Evolutionary conservation across 768 basidiomycete species (phyloP), one percentile per base, ranked within the genome.

Genomic region (Mycena galericulata): DNA sequence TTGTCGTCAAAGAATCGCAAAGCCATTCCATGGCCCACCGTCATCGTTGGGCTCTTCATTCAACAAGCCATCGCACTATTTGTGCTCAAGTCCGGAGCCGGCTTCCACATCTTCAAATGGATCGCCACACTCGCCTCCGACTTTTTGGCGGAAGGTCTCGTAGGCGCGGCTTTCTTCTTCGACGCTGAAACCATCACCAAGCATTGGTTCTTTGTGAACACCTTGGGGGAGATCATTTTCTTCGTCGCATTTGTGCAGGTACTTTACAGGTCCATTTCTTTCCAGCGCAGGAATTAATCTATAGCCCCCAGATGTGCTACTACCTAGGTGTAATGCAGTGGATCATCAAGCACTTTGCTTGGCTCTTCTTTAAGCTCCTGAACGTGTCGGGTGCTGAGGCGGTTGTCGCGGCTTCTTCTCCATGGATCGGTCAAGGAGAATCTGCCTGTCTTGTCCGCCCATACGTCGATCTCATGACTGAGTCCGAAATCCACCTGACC

Each of bases 321-420:
- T 92, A 96, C 68, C 78, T 94, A 60, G 93, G 95, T 55, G 92
- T 94, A 34, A 96, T 97, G 94, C 94, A 96, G 83, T 97, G 96
- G 95, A 79, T 97, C 74, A 89, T 97, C 79, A 88, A 87, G 74
- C 84, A 94, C 77, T 96, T 97, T 75, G 96, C 95, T 4, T 95
- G 93, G 94, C 87, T 97, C 82, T 97, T 97, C 87, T 95, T 94
- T 84, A 96, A 95, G 79, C 80, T 93, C 58, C 87, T 97, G 89
- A 90, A 93, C 70, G 88, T 97, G 36, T 96, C 96, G n/a, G 96
- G 96, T 65, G 96, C 95, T 4, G 96, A 97, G 76, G 95, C 96
- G 38, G 92, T 97, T 64, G 94, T 97, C 46, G 95, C 96, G 30
- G 90, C 96, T 54, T 91, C 95, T 18, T 96, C 95, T 0, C 96